These are phyloP conservation scores for Kitagawia praeruptora DNA, from an alignment of 129 eudicot genomes.

Conservation along the genomic window DNA sequence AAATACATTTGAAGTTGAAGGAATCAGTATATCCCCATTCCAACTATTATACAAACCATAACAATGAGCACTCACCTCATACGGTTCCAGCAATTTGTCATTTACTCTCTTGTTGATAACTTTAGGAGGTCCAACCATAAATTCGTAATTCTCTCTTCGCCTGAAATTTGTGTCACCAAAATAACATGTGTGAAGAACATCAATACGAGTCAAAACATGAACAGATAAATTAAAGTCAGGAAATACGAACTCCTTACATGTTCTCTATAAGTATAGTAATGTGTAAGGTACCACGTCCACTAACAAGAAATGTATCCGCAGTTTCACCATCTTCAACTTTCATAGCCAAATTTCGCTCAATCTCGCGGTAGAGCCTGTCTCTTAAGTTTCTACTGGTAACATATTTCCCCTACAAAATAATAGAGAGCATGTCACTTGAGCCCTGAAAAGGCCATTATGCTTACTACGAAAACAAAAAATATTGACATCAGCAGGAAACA, in stretches of 20 bases:
- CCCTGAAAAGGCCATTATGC: background rate
- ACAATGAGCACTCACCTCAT: slow-evolving; percentile 48
- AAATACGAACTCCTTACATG: slow-evolving; percentile 48
- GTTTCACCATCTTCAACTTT: slow-evolving; percentile 98
- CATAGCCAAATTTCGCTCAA: slow-evolving; percentile 96
- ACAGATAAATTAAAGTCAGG: background rate
- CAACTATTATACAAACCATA: background rate
- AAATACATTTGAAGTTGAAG: background rate
- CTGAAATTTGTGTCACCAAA: slow-evolving; percentile 26
- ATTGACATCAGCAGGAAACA: background rate
- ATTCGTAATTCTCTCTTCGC: slow-evolving; percentile 97
- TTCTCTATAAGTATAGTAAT: slow-evolving; percentile 88
- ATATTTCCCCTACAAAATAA: slow-evolving; percentile 63
- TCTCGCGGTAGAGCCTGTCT: slow-evolving; percentile 86
- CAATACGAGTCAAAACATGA: background rate
- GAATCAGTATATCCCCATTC: background rate
- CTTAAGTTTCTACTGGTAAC: slow-evolving; percentile 90
- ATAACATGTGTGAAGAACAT: background rate
- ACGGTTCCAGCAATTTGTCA: slow-evolving; percentile 84
- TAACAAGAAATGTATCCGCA: slow-evolving; percentile 88
- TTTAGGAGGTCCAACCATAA: slow-evolving; percentile 99
- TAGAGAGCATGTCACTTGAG: background rate
- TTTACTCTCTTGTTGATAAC: slow-evolving; percentile 77
- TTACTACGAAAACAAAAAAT: background rate
- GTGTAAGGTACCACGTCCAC: slow-evolving; percentile 97